These are phyloP conservation scores for Carex scoparia DNA, from an alignment of 176 grass and related monocot species.

Conservation along the genomic window DNA sequence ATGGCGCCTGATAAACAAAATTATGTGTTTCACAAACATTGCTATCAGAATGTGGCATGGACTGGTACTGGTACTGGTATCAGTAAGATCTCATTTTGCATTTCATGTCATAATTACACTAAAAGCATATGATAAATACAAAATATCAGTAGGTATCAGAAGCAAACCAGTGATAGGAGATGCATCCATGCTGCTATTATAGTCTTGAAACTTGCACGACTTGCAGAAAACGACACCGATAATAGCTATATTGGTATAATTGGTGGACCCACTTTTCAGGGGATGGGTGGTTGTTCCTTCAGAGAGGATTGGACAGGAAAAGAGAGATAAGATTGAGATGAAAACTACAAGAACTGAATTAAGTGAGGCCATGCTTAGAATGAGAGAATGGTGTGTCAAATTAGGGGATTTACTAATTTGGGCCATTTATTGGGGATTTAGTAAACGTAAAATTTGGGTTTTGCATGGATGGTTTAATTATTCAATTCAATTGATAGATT, in stretches of 20 bases:
- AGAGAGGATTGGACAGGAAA: background rate
- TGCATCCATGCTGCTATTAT: slow-evolving; percentile 12
- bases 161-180: slow-evolving; percentile 23
- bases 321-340: background rate
- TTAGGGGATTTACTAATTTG: background rate
- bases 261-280: background rate
- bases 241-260: slow-evolving; percentile 1
- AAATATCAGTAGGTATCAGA: background rate
- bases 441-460: background rate
- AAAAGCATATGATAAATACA: background rate
- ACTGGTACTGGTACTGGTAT: background rate
- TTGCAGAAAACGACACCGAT: slow-evolving; percentile 24
- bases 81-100: background rate
- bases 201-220: slow-evolving; percentile 11
- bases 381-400: background rate
- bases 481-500: slow-evolving; percentile 1
- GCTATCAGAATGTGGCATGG: background rate
- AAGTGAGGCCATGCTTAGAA: slow-evolving; percentile 11
- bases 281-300: background rate
- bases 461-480: background rate
- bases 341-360: background rate
- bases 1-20: slow-evolving; percentile 8
- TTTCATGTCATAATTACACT: background rate
- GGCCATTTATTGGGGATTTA: background rate
- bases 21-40: background rate